phyloP scores from a whole-genome alignment of 805 yeast genomes.

The Yarrowia yakushimensis region DNA sequence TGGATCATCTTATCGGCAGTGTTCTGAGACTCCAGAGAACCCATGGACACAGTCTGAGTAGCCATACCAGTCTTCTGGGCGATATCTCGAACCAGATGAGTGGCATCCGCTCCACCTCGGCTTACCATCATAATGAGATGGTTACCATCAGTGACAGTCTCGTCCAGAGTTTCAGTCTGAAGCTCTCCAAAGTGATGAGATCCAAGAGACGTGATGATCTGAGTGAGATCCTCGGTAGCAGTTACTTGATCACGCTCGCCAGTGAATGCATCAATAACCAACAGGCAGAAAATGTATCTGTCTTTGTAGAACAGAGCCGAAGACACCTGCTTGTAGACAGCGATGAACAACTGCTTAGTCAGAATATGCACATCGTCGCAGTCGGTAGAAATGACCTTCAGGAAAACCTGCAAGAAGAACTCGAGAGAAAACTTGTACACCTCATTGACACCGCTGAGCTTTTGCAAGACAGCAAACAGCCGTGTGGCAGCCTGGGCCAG shows the following conservation, averaged over 20 bases:
- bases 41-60: slow-evolving; percentile 55
- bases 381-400: background rate
- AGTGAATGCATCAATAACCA: slow-evolving; percentile 15
- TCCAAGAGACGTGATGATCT: background rate
- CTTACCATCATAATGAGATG: slow-evolving; percentile 8
- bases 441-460: slow-evolving; percentile 43
- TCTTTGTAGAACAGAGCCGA: slow-evolving; percentile 48
- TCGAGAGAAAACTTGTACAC: slow-evolving; percentile 61
- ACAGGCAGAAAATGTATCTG: slow-evolving; percentile 28
- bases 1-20: slow-evolving; percentile 55
- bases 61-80: slow-evolving; percentile 28
- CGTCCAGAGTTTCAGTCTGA: background rate
- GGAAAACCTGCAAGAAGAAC: slow-evolving; percentile 42
- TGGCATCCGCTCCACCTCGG: slow-evolving; percentile 15
- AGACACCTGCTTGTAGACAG: slow-evolving; percentile 44
- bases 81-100: slow-evolving; percentile 29
- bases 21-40: slow-evolving; percentile 61
- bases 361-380: background rate
- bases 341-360: background rate
- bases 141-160: background rate
- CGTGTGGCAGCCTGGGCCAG: slow-evolving; percentile 55
- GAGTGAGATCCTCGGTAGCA: slow-evolving; percentile 10
- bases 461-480: slow-evolving; percentile 48
- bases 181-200: background rate
- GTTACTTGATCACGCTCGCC: slow-evolving; percentile 1